These are phyloP conservation scores for Rhodomyrtus tomentosa DNA, from an alignment of 345 rosid species.

Conservation along the genomic window DNA sequence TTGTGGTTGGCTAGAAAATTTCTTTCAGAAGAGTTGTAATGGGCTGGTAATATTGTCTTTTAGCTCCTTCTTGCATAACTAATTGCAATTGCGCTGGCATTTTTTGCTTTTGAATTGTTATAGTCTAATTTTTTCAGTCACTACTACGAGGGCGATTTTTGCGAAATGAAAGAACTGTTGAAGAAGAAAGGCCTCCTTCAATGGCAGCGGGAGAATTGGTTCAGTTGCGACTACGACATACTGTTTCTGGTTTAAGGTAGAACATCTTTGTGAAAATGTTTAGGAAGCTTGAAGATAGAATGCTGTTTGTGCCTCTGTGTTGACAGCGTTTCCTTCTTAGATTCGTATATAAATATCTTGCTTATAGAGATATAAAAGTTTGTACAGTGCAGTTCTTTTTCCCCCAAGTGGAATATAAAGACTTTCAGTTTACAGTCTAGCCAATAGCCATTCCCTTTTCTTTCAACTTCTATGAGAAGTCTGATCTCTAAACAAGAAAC, in stretches of 20 bases:
- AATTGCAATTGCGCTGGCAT: not conserved
- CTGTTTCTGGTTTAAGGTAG: conserved; percentile 95
- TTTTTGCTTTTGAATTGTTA: not conserved
- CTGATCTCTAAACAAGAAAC: not conserved
- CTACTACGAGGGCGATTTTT: conserved; percentile 93
- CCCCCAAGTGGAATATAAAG: not conserved
- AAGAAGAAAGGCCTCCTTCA: conserved; percentile 71
- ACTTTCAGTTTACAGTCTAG: not conserved
- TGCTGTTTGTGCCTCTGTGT: not conserved
- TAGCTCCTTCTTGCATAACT: not conserved
- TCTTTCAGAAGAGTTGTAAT: not conserved
- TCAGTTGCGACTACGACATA: conserved; percentile 79
- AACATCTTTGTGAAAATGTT: not conserved
- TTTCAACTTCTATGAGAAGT: not conserved
- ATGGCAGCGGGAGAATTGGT: conserved; percentile 75
- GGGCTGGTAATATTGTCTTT: not conserved
- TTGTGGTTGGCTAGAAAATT: not conserved
- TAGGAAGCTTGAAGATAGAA: not conserved
- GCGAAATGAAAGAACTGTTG: conserved; percentile 72
- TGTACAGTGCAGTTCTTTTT: not conserved
- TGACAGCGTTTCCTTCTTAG: not conserved
- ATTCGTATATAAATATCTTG: not conserved
- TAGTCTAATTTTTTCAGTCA: conserved; percentile 36
- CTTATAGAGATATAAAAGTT: not conserved
- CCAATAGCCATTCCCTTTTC: not conserved